phyloP scores from a whole-genome alignment of 257 asterid species.

The Ajuga chamaepitys region DNA sequence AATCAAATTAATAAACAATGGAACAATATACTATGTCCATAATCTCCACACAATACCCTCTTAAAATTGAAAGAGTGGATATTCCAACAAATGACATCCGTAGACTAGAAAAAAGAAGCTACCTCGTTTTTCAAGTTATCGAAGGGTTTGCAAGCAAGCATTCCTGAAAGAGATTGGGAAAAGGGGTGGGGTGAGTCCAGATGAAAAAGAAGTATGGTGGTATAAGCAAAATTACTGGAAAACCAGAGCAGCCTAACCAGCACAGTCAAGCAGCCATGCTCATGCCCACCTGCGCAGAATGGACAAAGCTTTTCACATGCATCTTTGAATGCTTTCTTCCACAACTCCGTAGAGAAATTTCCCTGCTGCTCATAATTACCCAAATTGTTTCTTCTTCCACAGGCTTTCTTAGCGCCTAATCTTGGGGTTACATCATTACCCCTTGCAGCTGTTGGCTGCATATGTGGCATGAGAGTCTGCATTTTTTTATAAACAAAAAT shows the following conservation, averaged over 20 bases:
- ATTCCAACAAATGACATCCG: constrained; percentile 78
- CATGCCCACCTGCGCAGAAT: constrained; percentile 57
- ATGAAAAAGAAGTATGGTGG: neutral
- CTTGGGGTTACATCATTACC: constrained; percentile 22
- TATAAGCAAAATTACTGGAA: neutral
- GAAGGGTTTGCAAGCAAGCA: constrained; percentile 58
- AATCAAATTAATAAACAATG: no score
- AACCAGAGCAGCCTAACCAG: constrained; percentile 73
- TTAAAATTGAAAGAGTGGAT: no score
- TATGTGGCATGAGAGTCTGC: constrained; percentile 91
- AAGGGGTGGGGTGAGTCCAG: neutral
- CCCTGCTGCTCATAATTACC: constrained; percentile 63
- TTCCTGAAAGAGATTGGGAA: constrained; percentile 40
- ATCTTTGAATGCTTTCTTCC: constrained; percentile 93
- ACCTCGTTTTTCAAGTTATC: constrained; percentile 58
- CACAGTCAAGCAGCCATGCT: constrained; percentile 80
- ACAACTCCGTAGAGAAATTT: constrained; percentile 61
- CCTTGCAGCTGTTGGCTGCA: constrained; percentile 68
- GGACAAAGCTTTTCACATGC: constrained; percentile 97
- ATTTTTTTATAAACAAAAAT: neutral
- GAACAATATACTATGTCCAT: no score
- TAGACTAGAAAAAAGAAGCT: constrained; percentile 77
- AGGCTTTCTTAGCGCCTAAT: constrained; percentile 34
- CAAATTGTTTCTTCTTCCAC: constrained; percentile 41
- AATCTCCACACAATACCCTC: no score